These are phyloP conservation scores for Phenoliferia sp. DNA, from an alignment of 1,284 basidiomycete genomes.

Conservation along the genomic window DNA sequence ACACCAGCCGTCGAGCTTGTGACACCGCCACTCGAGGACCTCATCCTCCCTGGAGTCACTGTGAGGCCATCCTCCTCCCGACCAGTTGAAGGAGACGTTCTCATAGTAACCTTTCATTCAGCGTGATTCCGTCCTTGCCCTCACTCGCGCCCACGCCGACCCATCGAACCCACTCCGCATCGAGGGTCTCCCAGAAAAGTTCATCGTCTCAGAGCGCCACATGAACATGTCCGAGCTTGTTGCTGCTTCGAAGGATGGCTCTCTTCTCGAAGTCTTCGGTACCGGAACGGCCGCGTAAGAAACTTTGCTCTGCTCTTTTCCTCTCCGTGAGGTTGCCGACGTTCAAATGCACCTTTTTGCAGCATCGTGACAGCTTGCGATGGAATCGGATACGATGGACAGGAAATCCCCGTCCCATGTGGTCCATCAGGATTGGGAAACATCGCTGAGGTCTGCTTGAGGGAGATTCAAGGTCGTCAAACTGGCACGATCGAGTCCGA, in stretches of 20 bases:
- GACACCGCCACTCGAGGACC: conserved; percentile 88
- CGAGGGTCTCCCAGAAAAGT: conserved; percentile 59
- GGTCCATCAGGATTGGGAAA: conserved; percentile 61
- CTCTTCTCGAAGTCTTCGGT: conserved; percentile 89
- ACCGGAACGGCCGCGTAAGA: conserved; percentile 58
- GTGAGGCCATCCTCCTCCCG: too few species aligned
- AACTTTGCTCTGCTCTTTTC: neutral
- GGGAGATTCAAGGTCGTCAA: conserved; percentile 83
- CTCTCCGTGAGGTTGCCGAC: neutral
- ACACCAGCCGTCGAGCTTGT: conserved; percentile 64
- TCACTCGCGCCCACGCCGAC: conserved; percentile 72
- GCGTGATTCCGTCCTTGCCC: conserved; percentile 69
- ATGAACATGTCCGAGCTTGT: conserved; percentile 88
- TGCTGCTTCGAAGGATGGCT: conserved; percentile 65
- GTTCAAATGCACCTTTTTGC: neutral
- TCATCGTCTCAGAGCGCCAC: conserved; percentile 75
- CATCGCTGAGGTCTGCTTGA: conserved; percentile 73
- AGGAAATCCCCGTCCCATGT: conserved; percentile 77
- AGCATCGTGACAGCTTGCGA: conserved; percentile 49
- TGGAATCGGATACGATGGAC: conserved; percentile 60
- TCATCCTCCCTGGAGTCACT: conserved; percentile 97
- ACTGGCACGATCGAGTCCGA: conserved; percentile 59
- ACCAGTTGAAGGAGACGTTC: too few species aligned
- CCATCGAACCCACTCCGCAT: conserved; percentile 47
- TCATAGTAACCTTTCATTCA: too few species aligned